Evolutionary conservation across 495 filamentous ascomycete genomes (phyloP).

Genomic region (Halenospora varia): DNA sequence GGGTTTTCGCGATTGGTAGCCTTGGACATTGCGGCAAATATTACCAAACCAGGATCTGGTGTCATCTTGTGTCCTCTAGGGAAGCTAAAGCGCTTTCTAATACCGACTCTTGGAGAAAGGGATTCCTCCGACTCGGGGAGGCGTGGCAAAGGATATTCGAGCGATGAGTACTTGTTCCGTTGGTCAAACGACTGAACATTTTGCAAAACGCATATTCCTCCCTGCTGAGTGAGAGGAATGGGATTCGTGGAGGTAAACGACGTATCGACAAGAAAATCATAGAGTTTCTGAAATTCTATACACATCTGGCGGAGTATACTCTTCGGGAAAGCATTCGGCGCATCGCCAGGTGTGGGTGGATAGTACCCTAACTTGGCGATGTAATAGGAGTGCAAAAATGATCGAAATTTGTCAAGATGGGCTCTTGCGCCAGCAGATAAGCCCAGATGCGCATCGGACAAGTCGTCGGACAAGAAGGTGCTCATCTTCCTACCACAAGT

Average conservation of each 20-base stretch:
- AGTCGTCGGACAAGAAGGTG: conserved; percentile 57
- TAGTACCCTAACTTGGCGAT: conserved; percentile 59
- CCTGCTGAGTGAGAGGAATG: conserved; percentile 39
- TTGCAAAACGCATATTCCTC: conserved; percentile 58
- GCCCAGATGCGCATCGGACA: conserved; percentile 50
- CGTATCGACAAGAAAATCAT: conserved; percentile 56
- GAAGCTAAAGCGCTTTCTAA: conserved; percentile 13
- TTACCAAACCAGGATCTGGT: conserved; percentile 31
- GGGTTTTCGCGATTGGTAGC: conserved; percentile 35
- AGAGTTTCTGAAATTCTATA: conserved; percentile 57
- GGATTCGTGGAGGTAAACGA: conserved; percentile 36
- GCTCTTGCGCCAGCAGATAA: conserved; percentile 44
- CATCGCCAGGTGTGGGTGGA: conserved; percentile 43
- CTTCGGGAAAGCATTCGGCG: conserved; percentile 41
- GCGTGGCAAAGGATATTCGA: conserved; percentile 55
- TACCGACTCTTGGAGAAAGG: conserved; percentile 17
- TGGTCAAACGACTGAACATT: conserved; percentile 54
- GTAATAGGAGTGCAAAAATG: conserved; percentile 57
- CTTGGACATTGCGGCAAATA: conserved; percentile 33
- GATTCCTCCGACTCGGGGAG: conserved; percentile 40
- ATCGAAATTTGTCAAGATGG: conserved; percentile 61
- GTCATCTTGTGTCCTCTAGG: conserved; percentile 19
- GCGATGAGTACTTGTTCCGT: conserved; percentile 45
- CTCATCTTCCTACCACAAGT: conserved; percentile 42
- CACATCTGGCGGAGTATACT: conserved; percentile 51